Evolutionary conservation across 768 basidiomycete genomes (phyloP).

Genomic region (Pleurotus ostreatus): DNA sequence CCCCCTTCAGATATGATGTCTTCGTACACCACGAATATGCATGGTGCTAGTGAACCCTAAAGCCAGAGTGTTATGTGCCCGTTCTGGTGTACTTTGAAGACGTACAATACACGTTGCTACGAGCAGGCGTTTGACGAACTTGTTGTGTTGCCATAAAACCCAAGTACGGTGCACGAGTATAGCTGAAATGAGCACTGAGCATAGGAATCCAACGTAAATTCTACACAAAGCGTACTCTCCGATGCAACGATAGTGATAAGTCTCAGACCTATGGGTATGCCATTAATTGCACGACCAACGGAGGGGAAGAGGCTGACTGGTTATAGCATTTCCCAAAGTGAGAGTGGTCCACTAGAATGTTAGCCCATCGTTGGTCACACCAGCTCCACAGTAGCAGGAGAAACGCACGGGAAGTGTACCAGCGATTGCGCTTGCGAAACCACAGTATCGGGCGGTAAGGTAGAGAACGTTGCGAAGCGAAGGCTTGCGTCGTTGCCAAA

Average conservation of each 20-base stretch:
- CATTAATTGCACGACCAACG: neutral
- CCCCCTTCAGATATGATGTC: neutral
- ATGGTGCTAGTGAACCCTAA: neutral
- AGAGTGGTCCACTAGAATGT: neutral
- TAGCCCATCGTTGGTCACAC: neutral
- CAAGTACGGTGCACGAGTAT: neutral
- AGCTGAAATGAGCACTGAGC: neutral
- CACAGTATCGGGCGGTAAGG: neutral
- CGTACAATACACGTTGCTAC: neutral
- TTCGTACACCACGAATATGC: neutral
- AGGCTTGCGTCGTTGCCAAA: neutral
- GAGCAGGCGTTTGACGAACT: neutral
- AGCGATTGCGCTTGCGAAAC: neutral
- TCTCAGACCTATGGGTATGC: neutral
- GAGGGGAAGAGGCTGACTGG: neutral
- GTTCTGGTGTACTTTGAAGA: neutral
- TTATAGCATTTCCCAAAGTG: neutral
- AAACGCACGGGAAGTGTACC: neutral
- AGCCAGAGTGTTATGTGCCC: neutral
- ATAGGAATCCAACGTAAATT: too few species aligned
- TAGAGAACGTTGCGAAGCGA: neutral
- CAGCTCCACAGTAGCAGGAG: neutral
- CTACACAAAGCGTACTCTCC: neutral
- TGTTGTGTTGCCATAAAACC: neutral
- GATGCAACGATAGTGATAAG: neutral